These are phyloP conservation scores for Batrachochytrium dendrobatidis DNA, from an alignment of 371 early-diverging fungal genomes.

Conservation along the genomic window DNA sequence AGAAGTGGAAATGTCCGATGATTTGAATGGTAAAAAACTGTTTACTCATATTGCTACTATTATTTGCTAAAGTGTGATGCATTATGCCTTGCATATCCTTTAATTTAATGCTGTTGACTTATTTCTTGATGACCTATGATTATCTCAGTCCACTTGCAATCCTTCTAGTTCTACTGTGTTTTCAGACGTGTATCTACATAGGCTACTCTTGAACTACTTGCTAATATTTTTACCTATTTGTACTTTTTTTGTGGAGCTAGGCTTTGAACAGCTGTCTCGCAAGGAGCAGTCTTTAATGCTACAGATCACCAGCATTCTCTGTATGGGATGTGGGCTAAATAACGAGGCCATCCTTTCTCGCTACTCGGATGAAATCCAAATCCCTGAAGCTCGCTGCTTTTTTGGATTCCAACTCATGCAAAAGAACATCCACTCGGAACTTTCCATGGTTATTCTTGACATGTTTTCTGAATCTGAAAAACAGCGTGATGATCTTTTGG, in stretches of 20 bases:
- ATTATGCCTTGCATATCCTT: too few relatives aligned
- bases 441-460: constrained; percentile 24
- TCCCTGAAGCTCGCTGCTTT: constrained; percentile 38
- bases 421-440: constrained; percentile 34
- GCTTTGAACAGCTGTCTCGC: constrained; percentile 14
- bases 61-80: too few relatives aligned
- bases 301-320: constrained; percentile 11
- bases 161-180: too few relatives aligned
- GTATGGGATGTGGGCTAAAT: constrained; percentile 6
- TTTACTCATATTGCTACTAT: too few relatives aligned
- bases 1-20: constrained; percentile 37
- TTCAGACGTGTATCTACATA: too few relatives aligned
- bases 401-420: constrained; percentile 43
- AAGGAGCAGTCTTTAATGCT: constrained; percentile 23
- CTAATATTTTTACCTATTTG: too few relatives aligned
- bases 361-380: constrained; percentile 33
- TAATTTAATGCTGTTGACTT: too few relatives aligned
- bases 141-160: too few relatives aligned
- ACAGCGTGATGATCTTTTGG: constrained; percentile 14
- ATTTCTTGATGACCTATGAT: too few relatives aligned
- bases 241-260: too few relatives aligned
- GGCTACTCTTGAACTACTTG: too few relatives aligned
- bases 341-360: constrained; percentile 11
- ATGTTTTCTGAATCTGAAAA: constrained; percentile 14
- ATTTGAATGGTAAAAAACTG: constrained; percentile 22